Percentiles rank a stretch among this genome's conserved stretches.
These are phyloP conservation scores for Mitragyna speciosa DNA, from an alignment of 257 asterid genomes.

Conservation along the genomic window DNA sequence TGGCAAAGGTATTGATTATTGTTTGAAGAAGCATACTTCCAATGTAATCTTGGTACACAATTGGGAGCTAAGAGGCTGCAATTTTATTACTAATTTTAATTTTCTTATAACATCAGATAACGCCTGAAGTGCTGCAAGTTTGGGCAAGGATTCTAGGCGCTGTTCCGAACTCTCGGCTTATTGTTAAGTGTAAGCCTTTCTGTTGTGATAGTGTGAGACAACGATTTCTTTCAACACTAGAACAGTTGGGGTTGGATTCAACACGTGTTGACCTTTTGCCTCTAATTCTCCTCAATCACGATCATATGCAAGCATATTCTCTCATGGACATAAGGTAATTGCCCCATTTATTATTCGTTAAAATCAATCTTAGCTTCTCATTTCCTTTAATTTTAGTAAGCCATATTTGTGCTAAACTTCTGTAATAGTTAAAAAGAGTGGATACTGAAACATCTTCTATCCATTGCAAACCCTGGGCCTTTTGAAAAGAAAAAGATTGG, in stretches of 20 bases:
- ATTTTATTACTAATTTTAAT: conserved; percentile 7
- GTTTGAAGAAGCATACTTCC: conserved; percentile 3
- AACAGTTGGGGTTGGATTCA: conserved; percentile 92
- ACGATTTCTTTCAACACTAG: conserved; percentile 74
- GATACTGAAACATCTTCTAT: background rate
- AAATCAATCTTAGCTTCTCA: conserved; percentile 15
- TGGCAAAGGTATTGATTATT: conserved; percentile 74
- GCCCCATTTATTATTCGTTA: conserved; percentile 19
- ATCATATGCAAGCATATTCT: conserved; percentile 98
- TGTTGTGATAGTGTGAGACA: conserved; percentile 91
- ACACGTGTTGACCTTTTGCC: conserved; percentile 96
- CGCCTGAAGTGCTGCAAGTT: conserved; percentile 93
- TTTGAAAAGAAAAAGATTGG: background rate
- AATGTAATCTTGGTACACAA: conserved; percentile 3
- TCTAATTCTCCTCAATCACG: conserved; percentile 94
- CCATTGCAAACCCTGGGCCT: background rate
- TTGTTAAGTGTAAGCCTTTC: conserved; percentile 95
- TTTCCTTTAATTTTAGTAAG: conserved; percentile 8
- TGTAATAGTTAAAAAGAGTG: background rate
- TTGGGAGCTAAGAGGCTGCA: background rate
- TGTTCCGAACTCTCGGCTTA: conserved; percentile 92
- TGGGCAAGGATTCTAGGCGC: conserved; percentile 96
- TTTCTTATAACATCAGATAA: conserved; percentile 52
- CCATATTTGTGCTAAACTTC: background rate
- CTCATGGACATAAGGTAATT: conserved; percentile 95